Percentiles rank a stretch among this genome's conserved stretches.
Conservation (phyloP, 2,329 filamentous ascomycete genomes). For the Cladosporium sp. region DNA sequence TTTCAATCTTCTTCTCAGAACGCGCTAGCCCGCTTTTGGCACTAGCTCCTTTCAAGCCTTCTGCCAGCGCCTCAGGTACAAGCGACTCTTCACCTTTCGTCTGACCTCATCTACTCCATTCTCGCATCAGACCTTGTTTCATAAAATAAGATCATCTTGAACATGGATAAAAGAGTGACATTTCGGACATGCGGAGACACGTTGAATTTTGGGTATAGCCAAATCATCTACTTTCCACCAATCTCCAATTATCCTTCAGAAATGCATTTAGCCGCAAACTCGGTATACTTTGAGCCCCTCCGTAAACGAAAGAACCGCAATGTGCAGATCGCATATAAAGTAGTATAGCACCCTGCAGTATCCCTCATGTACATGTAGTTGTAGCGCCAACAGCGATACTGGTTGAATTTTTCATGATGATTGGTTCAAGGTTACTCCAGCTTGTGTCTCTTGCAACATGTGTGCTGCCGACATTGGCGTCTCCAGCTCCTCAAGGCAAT, state of each 20-base stretch:
- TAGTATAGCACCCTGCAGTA: too few species aligned
- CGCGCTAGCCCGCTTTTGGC: background rate
- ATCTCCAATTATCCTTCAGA: background rate
- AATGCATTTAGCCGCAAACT: slow-evolving; percentile 11
- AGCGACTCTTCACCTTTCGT: too few species aligned
- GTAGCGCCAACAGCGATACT: too few species aligned
- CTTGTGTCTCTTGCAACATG: background rate
- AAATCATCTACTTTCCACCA: slow-evolving; percentile 7
- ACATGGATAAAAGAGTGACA: too few species aligned
- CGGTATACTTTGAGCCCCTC: slow-evolving; percentile 11
- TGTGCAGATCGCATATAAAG: too few species aligned
- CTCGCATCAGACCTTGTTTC: background rate
- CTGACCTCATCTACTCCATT: background rate
- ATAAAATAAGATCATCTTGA: background rate
- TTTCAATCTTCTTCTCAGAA: background rate
- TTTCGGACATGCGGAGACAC: background rate
- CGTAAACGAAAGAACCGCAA: background rate
- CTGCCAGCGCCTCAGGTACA: too few species aligned
- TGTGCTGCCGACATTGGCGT: slow-evolving; percentile 3
- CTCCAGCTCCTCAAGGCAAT: slow-evolving; percentile 4
- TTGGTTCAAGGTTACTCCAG: background rate
- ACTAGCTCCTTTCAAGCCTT: background rate
- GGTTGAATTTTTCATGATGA: background rate
- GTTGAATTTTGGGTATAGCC: too few species aligned
- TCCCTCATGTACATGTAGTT: too few species aligned